A percentile compares a stretch with the other conserved stretches of the same genome.
These are phyloP conservation scores for Poteriospumella lacustris DNA, from an alignment of 108 stramenopile species.

Conservation along the genomic window DNA sequence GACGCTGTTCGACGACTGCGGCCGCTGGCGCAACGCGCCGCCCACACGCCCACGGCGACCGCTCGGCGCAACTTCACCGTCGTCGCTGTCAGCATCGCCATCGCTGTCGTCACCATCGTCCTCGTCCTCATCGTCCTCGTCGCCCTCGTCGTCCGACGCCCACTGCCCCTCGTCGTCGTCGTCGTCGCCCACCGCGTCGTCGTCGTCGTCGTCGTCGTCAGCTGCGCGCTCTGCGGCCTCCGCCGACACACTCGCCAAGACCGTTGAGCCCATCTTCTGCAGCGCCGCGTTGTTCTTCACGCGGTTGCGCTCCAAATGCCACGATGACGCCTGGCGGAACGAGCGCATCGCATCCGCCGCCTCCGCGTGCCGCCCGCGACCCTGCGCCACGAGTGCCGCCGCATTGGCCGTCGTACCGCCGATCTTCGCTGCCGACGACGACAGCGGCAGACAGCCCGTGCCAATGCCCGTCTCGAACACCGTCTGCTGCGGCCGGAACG, in stretches of 20 bases:
- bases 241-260: too few relatives aligned
- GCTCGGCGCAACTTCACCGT: too few relatives aligned
- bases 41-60: background rate
- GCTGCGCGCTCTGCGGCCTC: too few relatives aligned
- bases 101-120: background rate
- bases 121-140: background rate
- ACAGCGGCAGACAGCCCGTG: constrained; percentile 39
- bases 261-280: too few relatives aligned
- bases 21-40: background rate
- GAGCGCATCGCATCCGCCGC: constrained; percentile 68
- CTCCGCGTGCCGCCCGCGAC: constrained; percentile 71
- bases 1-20: background rate
- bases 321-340: constrained; percentile 52
- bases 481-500: constrained; percentile 91
- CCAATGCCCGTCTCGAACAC: constrained; percentile 89
- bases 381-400: constrained; percentile 68
- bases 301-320: constrained; percentile 39
- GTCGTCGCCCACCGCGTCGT: background rate
- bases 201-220: background rate
- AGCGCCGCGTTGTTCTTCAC: background rate
- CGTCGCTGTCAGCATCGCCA: too few relatives aligned
- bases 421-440: constrained; percentile 66
- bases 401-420: constrained; percentile 44
- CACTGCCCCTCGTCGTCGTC: background rate
- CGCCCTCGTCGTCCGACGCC: background rate